Base-by-base conservation (phyloP, 352 stramenopile genomes). In the Saprolegnia parasitica region DNA sequence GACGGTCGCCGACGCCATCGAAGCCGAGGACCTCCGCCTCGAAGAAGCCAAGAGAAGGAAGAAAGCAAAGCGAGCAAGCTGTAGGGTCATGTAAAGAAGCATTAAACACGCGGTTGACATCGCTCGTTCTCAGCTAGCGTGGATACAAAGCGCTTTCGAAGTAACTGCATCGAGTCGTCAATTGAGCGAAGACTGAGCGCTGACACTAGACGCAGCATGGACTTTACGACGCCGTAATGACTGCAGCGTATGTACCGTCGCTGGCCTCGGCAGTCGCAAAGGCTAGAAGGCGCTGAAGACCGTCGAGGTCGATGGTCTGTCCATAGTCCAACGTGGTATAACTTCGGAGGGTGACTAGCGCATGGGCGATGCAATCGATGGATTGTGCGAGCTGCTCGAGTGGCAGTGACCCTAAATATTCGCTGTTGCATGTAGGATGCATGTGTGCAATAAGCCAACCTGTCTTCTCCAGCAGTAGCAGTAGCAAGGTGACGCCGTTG, bases 1-100 rank as follows among this genome's bases (percentile, higher is more conserved):
- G 20, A 77, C 79, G 9, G 84, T 91, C 72, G 84, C 83, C 4
- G 84, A 92, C 67, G 75, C 77, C 46, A 95, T 95, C 42, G 87
- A 95, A 72, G 83, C 80, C 0, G 85, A 95, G 73, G 84, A 93
- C 46, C 15, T 73, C 16, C 15, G 39, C 37, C n/a, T 49, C 23
- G 58, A 72, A 32, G 21, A 20, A 6, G 23, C 13, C 5, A 68
- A 72, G 24, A 9, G 5, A 2, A 13, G 0, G 13, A 23, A 54
- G 32, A 70, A 62, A 56, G 13, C 11, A n/a, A 23, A 54, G 32
- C 62, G 61, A 56, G 13, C 11, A n/a, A 24, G 9, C 35, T 70
- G 63, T 21, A 18, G 20, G 24, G 2, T 70, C 39, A 70, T 70
- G 63, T 68, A 68, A 23, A 35, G 29, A 35, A 35, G 29, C 5